Base-by-base conservation (phyloP, 148 eudicot genomes). In the Rhododendron griersonianum region DNA sequence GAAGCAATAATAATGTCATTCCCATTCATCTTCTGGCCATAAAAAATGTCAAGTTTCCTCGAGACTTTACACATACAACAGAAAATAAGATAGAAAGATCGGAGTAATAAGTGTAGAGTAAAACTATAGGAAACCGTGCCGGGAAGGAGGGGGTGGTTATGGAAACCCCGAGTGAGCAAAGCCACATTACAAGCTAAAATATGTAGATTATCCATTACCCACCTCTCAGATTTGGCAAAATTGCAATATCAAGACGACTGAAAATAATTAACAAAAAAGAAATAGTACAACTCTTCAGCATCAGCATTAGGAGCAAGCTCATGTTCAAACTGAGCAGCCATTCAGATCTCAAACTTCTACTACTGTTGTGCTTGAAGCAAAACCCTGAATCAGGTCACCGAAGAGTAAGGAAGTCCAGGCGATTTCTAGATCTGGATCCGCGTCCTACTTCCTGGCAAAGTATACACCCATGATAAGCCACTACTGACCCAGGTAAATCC, bases 401-500 rank as follows among this genome's bases (percentile, higher is more conserved):
- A 3, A 14, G 9, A n/a, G n/a, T 25, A 30, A 74, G 25, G 81
- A 61, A 19, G 67, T 84, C 69, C 63, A 14, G 67, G 33, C 19
- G 2, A 23, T 63, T 74, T 75, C 35, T n/a, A 30, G 48, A 75
- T 28, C 65, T 7, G 71, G 77, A 23, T 30, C 47, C 28, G 3
- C 33, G 41, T 61, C 75, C 69, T 84, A 84, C 63, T 84, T 84
- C 86, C 86, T 84, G 86, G 7, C 18, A 25, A 75, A 75, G 69
- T 51, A 84, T 45, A 51, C 51, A 84, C 51, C 47, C 63, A 48
- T 47, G 11, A 47, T 50, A 33, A 51, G 28, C 14, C 81, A 67
- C 41, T 9, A 50, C 5, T 30, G 45, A 44, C 59, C 45, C 47
- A 18, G 45, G 57, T 16, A 82, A 59, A 65, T 83, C 77, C 5